Percentiles rank a stretch among this genome's conserved stretches.
Evolutionary conservation across 345 rosid species (phyloP).

Genomic region (Dipteronia sinensis): DNA sequence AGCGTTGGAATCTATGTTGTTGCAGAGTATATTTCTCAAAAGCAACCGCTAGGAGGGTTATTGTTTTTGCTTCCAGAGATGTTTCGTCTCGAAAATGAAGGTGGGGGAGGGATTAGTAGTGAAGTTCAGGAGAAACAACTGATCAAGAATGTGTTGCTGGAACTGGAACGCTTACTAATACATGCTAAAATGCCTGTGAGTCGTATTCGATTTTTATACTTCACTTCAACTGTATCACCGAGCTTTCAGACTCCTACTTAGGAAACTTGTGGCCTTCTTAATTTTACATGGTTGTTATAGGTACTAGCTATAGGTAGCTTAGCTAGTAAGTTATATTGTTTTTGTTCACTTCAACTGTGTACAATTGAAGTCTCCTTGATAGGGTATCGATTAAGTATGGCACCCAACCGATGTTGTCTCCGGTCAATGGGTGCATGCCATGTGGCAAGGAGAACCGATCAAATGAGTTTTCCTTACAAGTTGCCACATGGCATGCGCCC

Average conservation of each 20-base stretch:
- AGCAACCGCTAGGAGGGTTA: conserved; percentile 80
- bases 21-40: conserved; percentile 70
- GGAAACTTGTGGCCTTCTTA: background rate
- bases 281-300: background rate
- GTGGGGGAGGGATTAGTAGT: conserved; percentile 21
- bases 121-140: conserved; percentile 37
- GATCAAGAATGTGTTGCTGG: conserved; percentile 46
- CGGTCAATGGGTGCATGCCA: too few species aligned
- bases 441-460: too few species aligned
- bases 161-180: conserved; percentile 74
- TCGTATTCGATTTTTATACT: conserved; percentile 18
- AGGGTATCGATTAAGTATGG: too few species aligned
- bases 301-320: background rate
- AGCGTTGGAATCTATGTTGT: background rate
- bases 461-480: too few species aligned
- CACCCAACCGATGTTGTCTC: too few species aligned
- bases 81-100: conserved; percentile 53
- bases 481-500: too few species aligned
- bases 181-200: conserved; percentile 84
- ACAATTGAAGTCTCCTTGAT: too few species aligned
- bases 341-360: too few species aligned
- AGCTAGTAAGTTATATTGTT: background rate
- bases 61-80: conserved; percentile 81
- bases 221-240: background rate
- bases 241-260: background rate